These are phyloP conservation scores for Verticillium zaregamsianum DNA, from an alignment of 2,329 filamentous ascomycete genomes.

Conservation along the genomic window DNA sequence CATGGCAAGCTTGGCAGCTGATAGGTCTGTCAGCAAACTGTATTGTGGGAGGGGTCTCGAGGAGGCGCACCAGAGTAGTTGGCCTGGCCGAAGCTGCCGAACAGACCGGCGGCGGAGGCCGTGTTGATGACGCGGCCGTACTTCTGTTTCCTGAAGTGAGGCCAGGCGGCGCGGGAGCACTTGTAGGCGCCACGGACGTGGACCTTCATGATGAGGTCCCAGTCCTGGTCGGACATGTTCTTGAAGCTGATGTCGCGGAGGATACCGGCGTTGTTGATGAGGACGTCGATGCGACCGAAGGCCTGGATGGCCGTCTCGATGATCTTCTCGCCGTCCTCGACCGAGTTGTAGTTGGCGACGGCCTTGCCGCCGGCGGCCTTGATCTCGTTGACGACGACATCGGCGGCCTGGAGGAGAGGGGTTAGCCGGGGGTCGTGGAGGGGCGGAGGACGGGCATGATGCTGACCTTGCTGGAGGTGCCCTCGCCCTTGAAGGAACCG, in stretches of 20 bases:
- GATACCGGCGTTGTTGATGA: conserved; percentile 98
- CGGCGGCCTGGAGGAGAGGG: conserved; percentile 58
- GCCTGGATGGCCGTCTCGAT: conserved; percentile 81
- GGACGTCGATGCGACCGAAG: conserved; percentile 85
- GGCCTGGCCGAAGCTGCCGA: conserved; percentile 91
- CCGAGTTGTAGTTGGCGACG: conserved; percentile 94
- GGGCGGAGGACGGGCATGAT: background rate
- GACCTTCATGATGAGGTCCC: conserved; percentile 91
- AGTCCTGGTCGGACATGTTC: conserved; percentile 96
- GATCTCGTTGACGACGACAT: conserved; percentile 80
- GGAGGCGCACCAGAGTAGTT: conserved; percentile 74
- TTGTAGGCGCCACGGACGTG: conserved; percentile 95
- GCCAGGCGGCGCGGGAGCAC: conserved; percentile 92
- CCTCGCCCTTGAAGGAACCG: conserved; percentile 89
- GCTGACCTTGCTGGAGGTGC: conserved; percentile 75
- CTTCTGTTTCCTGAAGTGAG: conserved; percentile 98
- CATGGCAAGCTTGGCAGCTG: conserved; percentile 87
- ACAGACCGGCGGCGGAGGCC: conserved; percentile 90
- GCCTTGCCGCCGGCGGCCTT: conserved; percentile 88
- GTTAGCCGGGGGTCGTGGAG: conserved; percentile 15
- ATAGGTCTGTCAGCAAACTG: conserved; percentile 2
- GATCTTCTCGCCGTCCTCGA: conserved; percentile 90
- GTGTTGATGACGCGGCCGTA: conserved; percentile 97
- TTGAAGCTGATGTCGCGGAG: conserved; percentile 95
- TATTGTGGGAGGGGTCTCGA: background rate